Evolutionary conservation across 2,329 filamentous ascomycete species (phyloP).

Genomic region (Colletotrichum tamarilloi): DNA sequence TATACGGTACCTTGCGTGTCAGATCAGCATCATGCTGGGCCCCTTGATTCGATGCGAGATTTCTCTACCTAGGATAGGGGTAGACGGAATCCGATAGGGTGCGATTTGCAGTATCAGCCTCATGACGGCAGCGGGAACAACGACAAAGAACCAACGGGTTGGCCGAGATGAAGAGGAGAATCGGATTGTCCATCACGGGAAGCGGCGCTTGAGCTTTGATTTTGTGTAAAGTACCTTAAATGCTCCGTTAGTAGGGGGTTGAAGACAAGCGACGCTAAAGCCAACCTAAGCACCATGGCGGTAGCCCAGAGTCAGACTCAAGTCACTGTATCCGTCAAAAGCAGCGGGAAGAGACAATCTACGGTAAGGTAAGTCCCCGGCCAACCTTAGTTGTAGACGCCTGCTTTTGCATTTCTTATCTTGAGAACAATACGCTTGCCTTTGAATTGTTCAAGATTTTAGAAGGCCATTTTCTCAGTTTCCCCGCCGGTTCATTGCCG

Average conservation of each 20-base stretch:
- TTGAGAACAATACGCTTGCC: background rate
- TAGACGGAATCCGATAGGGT: background rate
- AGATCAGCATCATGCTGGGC: conserved; percentile 20
- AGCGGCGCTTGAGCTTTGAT: background rate
- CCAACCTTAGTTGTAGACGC: background rate
- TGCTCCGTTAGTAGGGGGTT: background rate
- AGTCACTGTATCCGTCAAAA: background rate
- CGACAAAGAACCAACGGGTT: conserved; percentile 14
- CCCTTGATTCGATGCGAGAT: conserved; percentile 19
- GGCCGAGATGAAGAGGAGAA: background rate
- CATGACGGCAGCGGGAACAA: background rate
- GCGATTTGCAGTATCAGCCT: conserved; percentile 1
- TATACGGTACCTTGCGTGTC: conserved; percentile 9
- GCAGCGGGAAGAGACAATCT: background rate
- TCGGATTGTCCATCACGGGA: background rate
- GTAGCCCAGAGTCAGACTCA: background rate
- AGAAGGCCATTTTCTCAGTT: background rate
- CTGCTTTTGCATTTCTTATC: background rate
- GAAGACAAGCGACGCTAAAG: background rate
- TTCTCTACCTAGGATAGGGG: conserved; percentile 14
- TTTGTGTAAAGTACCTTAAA: background rate
- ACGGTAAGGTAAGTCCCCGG: background rate
- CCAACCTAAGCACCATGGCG: background rate
- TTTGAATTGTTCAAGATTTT: background rate
- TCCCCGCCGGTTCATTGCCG: background rate